These are phyloP conservation scores for Pseudognaphalium luteoalbum DNA, from an alignment of 129 eudicot species.

Conservation along the genomic window DNA sequence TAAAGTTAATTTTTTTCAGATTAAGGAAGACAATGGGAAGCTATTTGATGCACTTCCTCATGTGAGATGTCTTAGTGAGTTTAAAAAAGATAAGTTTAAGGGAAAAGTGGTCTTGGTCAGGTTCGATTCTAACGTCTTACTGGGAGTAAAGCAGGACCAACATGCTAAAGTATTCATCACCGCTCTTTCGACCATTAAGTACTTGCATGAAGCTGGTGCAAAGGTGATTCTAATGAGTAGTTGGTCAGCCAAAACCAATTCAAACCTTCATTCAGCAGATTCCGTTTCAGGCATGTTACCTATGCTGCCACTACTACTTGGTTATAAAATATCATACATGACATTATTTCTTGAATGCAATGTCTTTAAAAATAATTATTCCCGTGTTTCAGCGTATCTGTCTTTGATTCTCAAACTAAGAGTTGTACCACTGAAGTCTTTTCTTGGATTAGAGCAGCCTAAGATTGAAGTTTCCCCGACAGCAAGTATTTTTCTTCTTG, in stretches of 20 bases:
- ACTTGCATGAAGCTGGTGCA: conserved; percentile 48
- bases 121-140: conserved; percentile 56
- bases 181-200: not conserved
- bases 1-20: conserved; percentile 33
- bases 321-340: not conserved
- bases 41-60: conserved; percentile 45
- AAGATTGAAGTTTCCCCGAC: conserved; percentile 23
- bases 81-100: conserved; percentile 51
- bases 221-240: conserved; percentile 59
- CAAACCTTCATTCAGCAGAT: conserved; percentile 42
- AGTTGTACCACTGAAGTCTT: conserved; percentile 49
- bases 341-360: not conserved
- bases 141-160: conserved; percentile 43
- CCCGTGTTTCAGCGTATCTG: conserved; percentile 47
- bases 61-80: conserved; percentile 59
- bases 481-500: conserved; percentile 48
- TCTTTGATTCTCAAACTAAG: conserved; percentile 57
- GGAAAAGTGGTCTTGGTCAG: conserved; percentile 74
- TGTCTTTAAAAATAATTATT: not conserved
- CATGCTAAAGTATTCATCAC: conserved; percentile 1
- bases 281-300: conserved; percentile 55
- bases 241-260: conserved; percentile 49
- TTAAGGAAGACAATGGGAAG: conserved; percentile 31
- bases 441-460: conserved; percentile 4
- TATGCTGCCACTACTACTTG: not conserved